A percentile compares a stretch with the other conserved stretches of the same genome.
These are phyloP conservation scores for Fusarium sp. DNA, from an alignment of 2,329 filamentous ascomycete genomes.

Conservation along the genomic window DNA sequence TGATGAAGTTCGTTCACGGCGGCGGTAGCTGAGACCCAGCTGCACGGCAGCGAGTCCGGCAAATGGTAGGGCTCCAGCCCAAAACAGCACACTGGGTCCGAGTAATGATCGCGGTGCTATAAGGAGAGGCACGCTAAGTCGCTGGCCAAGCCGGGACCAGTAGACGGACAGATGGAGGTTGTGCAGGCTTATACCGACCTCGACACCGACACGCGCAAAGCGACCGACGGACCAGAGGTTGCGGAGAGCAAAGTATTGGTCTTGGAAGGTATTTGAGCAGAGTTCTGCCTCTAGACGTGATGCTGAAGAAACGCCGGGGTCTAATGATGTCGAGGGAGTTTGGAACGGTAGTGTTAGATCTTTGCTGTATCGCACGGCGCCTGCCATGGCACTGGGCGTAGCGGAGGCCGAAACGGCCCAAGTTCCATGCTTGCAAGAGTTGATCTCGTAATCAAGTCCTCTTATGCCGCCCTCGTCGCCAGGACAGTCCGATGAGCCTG, in stretches of 20 bases:
- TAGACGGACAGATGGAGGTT: conserved; percentile 61
- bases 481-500: conserved; percentile 29
- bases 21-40: conserved; percentile 44
- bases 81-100: conserved; percentile 53
- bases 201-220: conserved; percentile 59
- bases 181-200: conserved; percentile 57
- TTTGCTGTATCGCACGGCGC: conserved; percentile 52
- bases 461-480: conserved; percentile 53
- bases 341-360: conserved; percentile 51
- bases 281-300: conserved; percentile 60
- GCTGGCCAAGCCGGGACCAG: conserved; percentile 61
- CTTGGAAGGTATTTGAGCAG: conserved; percentile 52
- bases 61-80: conserved; percentile 56
- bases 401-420: conserved; percentile 58
- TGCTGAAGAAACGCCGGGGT: conserved; percentile 25
- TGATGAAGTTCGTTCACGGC: conserved; percentile 9
- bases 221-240: conserved; percentile 58
- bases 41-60: conserved; percentile 56
- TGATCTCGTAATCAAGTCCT: conserved; percentile 52
- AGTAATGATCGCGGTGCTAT: conserved; percentile 51
- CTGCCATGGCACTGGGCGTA: conserved; percentile 47
- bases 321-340: conserved; percentile 24
- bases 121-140: conserved; percentile 59
- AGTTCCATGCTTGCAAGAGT: conserved; percentile 50
- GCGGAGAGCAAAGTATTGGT: conserved; percentile 58